Evolutionary conservation across 1,284 basidiomycete species (phyloP), one percentile per base, ranked within the genome.

Genomic region (Gomphus sp.): DNA sequence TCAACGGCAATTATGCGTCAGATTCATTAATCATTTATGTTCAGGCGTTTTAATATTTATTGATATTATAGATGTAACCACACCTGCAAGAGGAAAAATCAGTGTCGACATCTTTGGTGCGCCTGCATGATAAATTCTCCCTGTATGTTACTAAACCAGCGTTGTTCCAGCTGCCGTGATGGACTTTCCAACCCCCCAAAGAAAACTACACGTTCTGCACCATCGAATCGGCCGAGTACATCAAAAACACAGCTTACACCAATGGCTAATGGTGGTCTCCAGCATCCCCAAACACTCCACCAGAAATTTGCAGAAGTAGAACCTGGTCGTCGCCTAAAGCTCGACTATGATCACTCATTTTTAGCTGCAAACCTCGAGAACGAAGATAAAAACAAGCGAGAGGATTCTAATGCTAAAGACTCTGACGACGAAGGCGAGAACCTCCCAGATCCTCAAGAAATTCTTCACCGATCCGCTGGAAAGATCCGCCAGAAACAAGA

Each of bases 71-170:
- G 88, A 60, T 91, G 89, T 65, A 87, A 88, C 63, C 89, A 91
- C 65, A 61, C 75, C n/a, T 91, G 89, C 74, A 89, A 85, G 66
- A 81, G 89, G 66, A 91, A 91, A 69, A 72, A 73, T 2, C 76
- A 74, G 50, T 91, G 89, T 66, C 78, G 84, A 31, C 89, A 91
- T 72, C 67, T 84, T 37, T 91, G 89, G 89, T 89, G 64, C 64
- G 25, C 62, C 31, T 10, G 31, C 18, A 5, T n/a, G 41, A 25
- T 25, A 33, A 10, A 31, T 33, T 57, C 41, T 14, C 18, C n/a
- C 58, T 25, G 18, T 25, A 43, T 22, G 28, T 11, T 9, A 12
- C 47, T 55, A 28, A 62, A 31, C 1, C 18, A 43, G 4, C 33
- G n/a, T 51, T 41, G 41, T 48, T 47, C 9, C 47, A 91, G 89